phyloP scores from a whole-genome alignment of 1,284 basidiomycete species.

The Wallemia hederae region DNA sequence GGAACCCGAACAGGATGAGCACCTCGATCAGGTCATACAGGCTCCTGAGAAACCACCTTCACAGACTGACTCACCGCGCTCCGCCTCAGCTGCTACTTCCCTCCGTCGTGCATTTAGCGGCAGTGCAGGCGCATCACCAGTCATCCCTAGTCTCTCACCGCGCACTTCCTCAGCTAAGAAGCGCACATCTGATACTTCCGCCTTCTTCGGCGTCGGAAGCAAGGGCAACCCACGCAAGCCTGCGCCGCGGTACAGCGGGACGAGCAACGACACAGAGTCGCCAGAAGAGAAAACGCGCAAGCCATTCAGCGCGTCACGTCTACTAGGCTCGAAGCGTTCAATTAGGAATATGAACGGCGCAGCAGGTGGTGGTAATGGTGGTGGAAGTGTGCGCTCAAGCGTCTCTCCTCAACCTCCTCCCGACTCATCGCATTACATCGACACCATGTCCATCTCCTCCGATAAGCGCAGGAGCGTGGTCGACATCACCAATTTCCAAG shows the following conservation, averaged over 20 bases:
- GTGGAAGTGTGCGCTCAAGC: background rate
- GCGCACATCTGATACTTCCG: background rate
- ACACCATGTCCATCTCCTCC: background rate
- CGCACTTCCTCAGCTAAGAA: background rate
- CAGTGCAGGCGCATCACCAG: background rate
- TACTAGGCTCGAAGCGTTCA: conserved; percentile 7
- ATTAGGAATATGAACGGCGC: background rate
- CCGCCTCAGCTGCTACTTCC: background rate
- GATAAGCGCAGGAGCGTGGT: background rate
- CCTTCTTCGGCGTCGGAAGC: background rate
- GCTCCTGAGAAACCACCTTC: background rate
- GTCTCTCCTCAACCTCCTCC: background rate
- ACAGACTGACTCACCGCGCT: background rate
- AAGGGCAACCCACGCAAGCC: background rate
- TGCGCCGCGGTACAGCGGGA: background rate
- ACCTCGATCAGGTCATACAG: background rate
- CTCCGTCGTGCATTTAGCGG: background rate
- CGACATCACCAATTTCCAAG: conserved; percentile 1
- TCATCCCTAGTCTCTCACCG: background rate
- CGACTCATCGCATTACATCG: background rate
- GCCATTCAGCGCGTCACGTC: conserved; percentile 5
- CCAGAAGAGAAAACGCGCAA: conserved; percentile 3
- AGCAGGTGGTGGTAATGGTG: too few species aligned
- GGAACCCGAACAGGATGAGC: background rate
- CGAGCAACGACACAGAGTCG: background rate